phyloP scores from a whole-genome alignment of 768 basidiomycete species.

The Amyloporia xantha region DNA sequence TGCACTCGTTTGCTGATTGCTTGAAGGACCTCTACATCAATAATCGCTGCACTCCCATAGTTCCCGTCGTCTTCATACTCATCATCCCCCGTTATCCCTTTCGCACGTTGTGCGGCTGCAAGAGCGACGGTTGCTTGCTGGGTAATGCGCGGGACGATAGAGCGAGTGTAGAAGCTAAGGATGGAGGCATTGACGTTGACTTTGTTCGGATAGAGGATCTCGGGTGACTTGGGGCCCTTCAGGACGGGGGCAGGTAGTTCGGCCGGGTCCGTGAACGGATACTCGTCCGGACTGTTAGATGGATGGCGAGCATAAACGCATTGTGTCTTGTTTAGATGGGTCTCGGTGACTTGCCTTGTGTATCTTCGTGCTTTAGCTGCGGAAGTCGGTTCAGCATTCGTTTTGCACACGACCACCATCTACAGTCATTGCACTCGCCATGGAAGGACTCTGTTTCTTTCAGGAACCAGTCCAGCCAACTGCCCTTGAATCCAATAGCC shows the following conservation, averaged over 20 bases:
- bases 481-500: slow-evolving; percentile 69
- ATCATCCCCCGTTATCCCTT: slow-evolving; percentile 58
- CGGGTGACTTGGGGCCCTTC: slow-evolving; percentile 62
- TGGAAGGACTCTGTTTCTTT: slow-evolving; percentile 94
- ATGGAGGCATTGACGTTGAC: slow-evolving; percentile 88
- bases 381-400: not conserved
- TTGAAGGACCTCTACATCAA: slow-evolving; percentile 95
- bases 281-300: slow-evolving; percentile 98
- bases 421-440: slow-evolving; percentile 47
- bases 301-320: no score
- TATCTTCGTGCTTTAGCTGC: slow-evolving; percentile 91
- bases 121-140: slow-evolving; percentile 60
- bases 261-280: slow-evolving; percentile 71
- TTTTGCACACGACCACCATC: slow-evolving; percentile 1
- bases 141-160: slow-evolving; percentile 88
- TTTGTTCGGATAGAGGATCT: slow-evolving; percentile 69
- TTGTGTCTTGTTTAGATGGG: not conserved
- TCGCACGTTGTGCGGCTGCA: slow-evolving; percentile 56
- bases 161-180: slow-evolving; percentile 78
- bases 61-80: slow-evolving; percentile 93
- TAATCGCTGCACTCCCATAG: slow-evolving; percentile 90
- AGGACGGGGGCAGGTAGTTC: slow-evolving; percentile 81
- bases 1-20: slow-evolving; percentile 98
- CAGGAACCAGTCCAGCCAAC: slow-evolving; percentile 97
- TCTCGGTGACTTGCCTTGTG: slow-evolving; percentile 57